Evolutionary conservation across 257 asterid species (phyloP).

Genomic region (Solanum rostratum): DNA sequence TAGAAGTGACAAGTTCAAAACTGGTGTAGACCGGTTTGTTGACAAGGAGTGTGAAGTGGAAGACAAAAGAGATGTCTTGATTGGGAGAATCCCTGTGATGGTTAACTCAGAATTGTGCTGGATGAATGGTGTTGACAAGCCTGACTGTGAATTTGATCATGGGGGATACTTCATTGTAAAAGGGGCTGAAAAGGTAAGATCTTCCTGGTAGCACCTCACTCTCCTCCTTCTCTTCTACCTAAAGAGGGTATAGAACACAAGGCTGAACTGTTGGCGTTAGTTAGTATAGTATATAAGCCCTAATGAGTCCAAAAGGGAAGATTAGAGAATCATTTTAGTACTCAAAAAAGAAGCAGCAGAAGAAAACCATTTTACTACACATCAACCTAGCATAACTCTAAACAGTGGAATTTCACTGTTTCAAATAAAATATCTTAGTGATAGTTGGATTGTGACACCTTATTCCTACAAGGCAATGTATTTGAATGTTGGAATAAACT

Average conservation of each 20-base stretch:
- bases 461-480: background rate
- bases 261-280: background rate
- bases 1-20: slow-evolving; percentile 72
- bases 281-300: background rate
- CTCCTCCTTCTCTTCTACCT: background rate
- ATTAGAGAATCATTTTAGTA: background rate
- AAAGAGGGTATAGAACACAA: background rate
- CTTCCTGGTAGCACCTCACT: background rate
- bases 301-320: background rate
- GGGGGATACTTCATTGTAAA: slow-evolving; percentile 91
- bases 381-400: background rate
- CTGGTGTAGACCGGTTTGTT: slow-evolving; percentile 48
- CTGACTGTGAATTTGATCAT: slow-evolving; percentile 80
- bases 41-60: slow-evolving; percentile 37
- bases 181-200: slow-evolving; percentile 92
- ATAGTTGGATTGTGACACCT: background rate
- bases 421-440: background rate
- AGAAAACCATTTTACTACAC: background rate
- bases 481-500: background rate
- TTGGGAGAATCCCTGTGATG: slow-evolving; percentile 92
- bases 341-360: background rate
- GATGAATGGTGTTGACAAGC: slow-evolving; percentile 42
- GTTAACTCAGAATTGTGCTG: slow-evolving; percentile 74
- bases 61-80: slow-evolving; percentile 15
- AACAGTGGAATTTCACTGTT: background rate